Conservation (phyloP, 495 filamentous ascomycete species). For the Achaetomiella virescens region DNA sequence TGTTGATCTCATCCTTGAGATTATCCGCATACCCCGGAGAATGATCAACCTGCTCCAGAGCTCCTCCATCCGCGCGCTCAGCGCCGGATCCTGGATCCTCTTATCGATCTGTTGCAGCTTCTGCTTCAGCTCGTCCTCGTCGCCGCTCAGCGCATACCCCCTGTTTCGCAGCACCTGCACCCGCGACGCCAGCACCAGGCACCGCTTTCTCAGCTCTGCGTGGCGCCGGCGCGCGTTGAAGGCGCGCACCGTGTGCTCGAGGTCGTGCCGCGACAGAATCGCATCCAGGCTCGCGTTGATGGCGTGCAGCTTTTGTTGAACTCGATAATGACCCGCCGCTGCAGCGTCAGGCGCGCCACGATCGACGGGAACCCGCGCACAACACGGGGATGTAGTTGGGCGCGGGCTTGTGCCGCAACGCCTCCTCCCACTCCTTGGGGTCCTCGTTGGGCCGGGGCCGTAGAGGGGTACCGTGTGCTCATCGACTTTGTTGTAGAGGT, state of each 20-base stretch:
- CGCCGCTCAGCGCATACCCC: slow-evolving; percentile 84
- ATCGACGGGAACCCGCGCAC: slow-evolving; percentile 50
- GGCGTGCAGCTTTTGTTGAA: slow-evolving; percentile 81
- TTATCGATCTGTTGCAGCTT: slow-evolving; percentile 72
- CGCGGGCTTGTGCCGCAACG: slow-evolving; percentile 73
- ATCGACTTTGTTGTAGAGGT: slow-evolving; percentile 89
- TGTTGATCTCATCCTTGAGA: slow-evolving; percentile 73
- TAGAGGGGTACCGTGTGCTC: slow-evolving; percentile 76
- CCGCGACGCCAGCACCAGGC: slow-evolving; percentile 77
- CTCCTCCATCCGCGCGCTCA: slow-evolving; percentile 81
- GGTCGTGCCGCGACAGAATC: slow-evolving; percentile 74
- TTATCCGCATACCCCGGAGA: slow-evolving; percentile 72
- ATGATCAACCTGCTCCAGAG: slow-evolving; percentile 93
- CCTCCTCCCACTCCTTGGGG: slow-evolving; percentile 86
- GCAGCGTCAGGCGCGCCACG: slow-evolving; percentile 68
- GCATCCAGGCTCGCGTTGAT: slow-evolving; percentile 80
- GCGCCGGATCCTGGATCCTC: slow-evolving; percentile 71
- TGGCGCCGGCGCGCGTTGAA: slow-evolving; percentile 77
- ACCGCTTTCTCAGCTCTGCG: slow-evolving; percentile 70
- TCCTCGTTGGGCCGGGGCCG: slow-evolving; percentile 70
- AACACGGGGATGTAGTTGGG: slow-evolving; percentile 70
- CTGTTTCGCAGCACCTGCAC: slow-evolving; percentile 87
- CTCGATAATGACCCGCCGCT: slow-evolving; percentile 63
- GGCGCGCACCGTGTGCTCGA: slow-evolving; percentile 71
- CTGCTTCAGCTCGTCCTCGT: slow-evolving; percentile 86